Evolutionary conservation across 108 stramenopile species (phyloP).

Genomic region (Skeletonema potamos): DNA sequence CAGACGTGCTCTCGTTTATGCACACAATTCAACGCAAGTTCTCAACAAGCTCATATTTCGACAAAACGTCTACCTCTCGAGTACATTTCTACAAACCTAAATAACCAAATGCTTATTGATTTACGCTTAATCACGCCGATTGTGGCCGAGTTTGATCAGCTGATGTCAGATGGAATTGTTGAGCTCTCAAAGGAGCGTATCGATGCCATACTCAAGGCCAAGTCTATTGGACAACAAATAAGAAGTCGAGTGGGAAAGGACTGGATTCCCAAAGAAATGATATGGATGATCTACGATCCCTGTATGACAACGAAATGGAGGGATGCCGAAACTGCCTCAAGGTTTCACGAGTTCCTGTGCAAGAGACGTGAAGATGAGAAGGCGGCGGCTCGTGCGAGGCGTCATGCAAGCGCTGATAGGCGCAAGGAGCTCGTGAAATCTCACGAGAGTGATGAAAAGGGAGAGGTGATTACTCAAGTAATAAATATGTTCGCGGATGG

Average conservation of each 20-base stretch:
- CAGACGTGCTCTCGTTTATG: not conserved
- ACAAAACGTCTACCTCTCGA: not conserved
- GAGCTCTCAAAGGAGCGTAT: not conserved
- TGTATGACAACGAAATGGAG: not conserved
- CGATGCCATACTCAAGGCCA: not conserved
- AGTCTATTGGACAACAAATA: not conserved
- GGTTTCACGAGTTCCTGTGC: not conserved
- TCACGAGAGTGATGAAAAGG: not conserved
- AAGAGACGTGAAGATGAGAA: not conserved
- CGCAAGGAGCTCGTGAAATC: not conserved
- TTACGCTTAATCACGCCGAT: too few species aligned
- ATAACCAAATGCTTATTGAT: not conserved
- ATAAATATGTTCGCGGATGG: not conserved
- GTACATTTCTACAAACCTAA: not conserved
- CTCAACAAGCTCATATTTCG: not conserved
- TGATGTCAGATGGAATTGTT: not conserved
- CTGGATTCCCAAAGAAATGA: not conserved
- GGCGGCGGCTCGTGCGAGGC: not conserved
- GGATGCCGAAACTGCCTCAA: not conserved
- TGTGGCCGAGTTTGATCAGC: too few species aligned
- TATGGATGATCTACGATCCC: not conserved
- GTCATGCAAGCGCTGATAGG: not conserved
- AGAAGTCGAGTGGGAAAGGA: not conserved
- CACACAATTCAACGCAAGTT: not conserved
- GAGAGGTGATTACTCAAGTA: not conserved